phyloP scores from a whole-genome alignment of 352 stramenopile genomes.

The Phytophthora ohioensis region DNA sequence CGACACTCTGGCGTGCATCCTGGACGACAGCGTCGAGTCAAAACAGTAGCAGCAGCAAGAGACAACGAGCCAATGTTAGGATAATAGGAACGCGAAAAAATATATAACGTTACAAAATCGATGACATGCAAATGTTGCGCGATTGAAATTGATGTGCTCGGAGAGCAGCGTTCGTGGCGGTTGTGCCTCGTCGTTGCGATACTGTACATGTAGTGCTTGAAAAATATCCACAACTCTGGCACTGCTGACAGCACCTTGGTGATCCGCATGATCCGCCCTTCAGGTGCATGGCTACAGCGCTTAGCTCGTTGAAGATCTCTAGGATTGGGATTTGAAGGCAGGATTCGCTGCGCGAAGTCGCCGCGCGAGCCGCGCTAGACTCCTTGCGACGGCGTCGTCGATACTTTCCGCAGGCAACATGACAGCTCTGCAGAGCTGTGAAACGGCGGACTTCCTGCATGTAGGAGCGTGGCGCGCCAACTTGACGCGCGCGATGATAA shows the following conservation, averaged over 20 bases:
- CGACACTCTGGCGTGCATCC: conserved; percentile 39
- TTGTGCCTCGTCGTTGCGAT: background rate
- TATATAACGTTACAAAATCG: background rate
- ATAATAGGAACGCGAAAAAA: conserved; percentile 18
- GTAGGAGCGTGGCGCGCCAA: conserved; percentile 21
- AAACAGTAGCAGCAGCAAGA: background rate
- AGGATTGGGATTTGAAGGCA: conserved; percentile 1
- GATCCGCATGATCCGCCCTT: conserved; percentile 7
- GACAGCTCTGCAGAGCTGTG: conserved; percentile 23
- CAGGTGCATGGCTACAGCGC: conserved; percentile 12
- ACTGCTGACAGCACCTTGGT: conserved; percentile 15
- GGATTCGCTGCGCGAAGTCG: background rate
- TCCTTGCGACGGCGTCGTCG: background rate
- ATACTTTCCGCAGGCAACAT: background rate
- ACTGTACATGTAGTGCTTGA: too few relatives aligned
- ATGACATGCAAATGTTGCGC: background rate
- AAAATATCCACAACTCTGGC: too few relatives aligned
- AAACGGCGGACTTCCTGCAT: conserved; percentile 17
- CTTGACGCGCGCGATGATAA: background rate
- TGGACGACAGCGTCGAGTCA: conserved; percentile 30
- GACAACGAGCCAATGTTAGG: conserved; percentile 4
- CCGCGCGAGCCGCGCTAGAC: background rate
- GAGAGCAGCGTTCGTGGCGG: background rate
- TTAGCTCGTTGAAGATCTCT: conserved; percentile 17
- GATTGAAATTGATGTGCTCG: conserved; percentile 8